These are phyloP conservation scores for Primulina huaijiensis DNA, from an alignment of 257 asterid genomes.

Conservation along the genomic window DNA sequence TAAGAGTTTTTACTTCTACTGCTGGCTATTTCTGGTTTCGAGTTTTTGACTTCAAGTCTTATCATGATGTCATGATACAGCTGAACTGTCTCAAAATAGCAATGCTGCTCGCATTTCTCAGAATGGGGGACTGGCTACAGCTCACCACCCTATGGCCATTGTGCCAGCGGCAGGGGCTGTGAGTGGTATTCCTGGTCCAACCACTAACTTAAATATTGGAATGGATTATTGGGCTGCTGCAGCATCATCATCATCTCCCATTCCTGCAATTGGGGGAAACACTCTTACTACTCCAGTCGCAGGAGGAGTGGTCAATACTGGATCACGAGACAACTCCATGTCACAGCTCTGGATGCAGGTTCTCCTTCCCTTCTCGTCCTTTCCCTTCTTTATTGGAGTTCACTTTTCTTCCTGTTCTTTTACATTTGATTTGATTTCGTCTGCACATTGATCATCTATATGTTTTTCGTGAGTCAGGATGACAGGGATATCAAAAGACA, in stretches of 20 bases:
- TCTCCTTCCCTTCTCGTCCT: constrained; percentile 15
- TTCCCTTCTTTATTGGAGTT: not conserved
- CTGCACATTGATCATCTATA: constrained; percentile 5
- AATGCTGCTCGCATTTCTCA: constrained; percentile 59
- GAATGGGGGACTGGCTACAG: constrained; percentile 52
- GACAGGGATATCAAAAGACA: constrained; percentile 90
- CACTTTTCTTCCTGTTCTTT: not conserved
- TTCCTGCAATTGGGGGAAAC: constrained; percentile 70
- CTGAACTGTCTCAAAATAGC: constrained; percentile 65
- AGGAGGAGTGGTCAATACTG: constrained; percentile 56
- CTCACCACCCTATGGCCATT: constrained; percentile 47
- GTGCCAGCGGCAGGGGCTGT: constrained; percentile 65
- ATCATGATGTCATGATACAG: constrained; percentile 33
- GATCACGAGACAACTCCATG: constrained; percentile 64
- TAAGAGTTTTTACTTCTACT: constrained; percentile 17
- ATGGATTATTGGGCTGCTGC: constrained; percentile 85
- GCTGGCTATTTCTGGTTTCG: constrained; percentile 4
- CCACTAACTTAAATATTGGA: constrained; percentile 87
- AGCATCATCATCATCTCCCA: constrained; percentile 50
- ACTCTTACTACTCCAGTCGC: constrained; percentile 58
- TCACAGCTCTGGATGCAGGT: constrained; percentile 82
- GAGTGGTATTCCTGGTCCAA: constrained; percentile 69
- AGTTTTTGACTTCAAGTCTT: constrained; percentile 21
- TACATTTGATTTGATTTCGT: not conserved
- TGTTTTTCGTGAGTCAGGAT: constrained; percentile 52